These are phyloP conservation scores for Trichoderma sp. DNA, from an alignment of 2,329 filamentous ascomycete species.

Conservation along the genomic window DNA sequence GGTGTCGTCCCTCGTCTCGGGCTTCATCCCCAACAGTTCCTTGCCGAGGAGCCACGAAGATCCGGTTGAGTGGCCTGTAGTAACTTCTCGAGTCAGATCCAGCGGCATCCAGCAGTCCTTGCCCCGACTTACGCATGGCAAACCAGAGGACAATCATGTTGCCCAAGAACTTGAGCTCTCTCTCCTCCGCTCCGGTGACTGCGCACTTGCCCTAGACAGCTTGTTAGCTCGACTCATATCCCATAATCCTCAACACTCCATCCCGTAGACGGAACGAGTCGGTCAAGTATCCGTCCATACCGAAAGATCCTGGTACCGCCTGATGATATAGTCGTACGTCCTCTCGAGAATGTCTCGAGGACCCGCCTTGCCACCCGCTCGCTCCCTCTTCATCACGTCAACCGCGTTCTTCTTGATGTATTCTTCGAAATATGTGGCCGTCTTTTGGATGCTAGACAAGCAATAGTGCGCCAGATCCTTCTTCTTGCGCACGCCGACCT, in stretches of 20 bases:
- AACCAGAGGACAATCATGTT: conserved; percentile 52
- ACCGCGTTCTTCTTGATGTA: conserved; percentile 43
- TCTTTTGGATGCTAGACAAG: conserved; percentile 43
- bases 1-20: conserved; percentile 39
- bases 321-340: conserved; percentile 33
- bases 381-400: conserved; percentile 36
- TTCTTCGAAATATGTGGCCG: conserved; percentile 39
- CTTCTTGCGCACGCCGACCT: conserved; percentile 35
- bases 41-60: conserved; percentile 48
- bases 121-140: conserved; percentile 46
- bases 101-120: too few relatives aligned
- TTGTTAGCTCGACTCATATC: not conserved
- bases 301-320: conserved; percentile 32
- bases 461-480: conserved; percentile 46
- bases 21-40: conserved; percentile 46
- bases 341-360: conserved; percentile 30
- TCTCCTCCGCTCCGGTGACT: conserved; percentile 34
- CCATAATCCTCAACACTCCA: too few relatives aligned
- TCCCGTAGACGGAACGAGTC: too few relatives aligned
- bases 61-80: conserved; percentile 49
- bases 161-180: conserved; percentile 42
- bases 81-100: not conserved
- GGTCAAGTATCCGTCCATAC: conserved; percentile 30
- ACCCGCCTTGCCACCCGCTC: not conserved
- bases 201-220: not conserved